Conservation (phyloP, 192 early-diverging fungal genomes). For the Umbelopsis sp. region DNA sequence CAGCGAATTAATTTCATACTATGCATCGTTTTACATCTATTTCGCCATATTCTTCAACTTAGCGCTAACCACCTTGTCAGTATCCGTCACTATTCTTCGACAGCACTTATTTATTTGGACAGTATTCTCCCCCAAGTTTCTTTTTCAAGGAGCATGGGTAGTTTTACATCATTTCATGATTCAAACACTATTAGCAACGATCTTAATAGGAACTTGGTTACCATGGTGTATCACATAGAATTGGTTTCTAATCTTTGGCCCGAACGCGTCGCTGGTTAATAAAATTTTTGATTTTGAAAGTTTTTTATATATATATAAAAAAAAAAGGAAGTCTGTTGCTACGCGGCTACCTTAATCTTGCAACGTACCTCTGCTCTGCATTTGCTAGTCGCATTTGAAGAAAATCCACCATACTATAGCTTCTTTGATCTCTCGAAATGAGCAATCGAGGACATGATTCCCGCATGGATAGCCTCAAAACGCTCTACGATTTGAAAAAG, state of each 20-base stretch:
- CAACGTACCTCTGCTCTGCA: neutral
- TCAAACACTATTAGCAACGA: conserved; percentile 36
- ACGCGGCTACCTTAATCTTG: too few species aligned
- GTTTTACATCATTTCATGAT: conserved; percentile 41
- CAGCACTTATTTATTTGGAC: conserved; percentile 83
- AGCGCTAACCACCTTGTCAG: conserved; percentile 54
- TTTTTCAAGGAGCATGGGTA: conserved; percentile 76
- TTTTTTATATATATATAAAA: too few species aligned
- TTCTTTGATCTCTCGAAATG: neutral
- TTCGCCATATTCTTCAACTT: conserved; percentile 23
- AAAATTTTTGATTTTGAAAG: too few species aligned
- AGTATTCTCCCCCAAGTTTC: conserved; percentile 80
- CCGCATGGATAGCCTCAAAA: neutral
- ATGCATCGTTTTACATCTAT: conserved; percentile 24
- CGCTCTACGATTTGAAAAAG: conserved; percentile 9
- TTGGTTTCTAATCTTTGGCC: neutral
- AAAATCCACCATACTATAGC: too few species aligned
- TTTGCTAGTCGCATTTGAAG: neutral
- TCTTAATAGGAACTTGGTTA: conserved; percentile 16
- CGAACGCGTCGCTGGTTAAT: too few species aligned
- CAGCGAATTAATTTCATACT: conserved; percentile 19
- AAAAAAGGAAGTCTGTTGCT: too few species aligned
- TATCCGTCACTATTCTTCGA: conserved; percentile 63
- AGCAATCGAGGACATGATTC: conserved; percentile 11
- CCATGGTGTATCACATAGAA: conserved; percentile 21